phyloP scores from a whole-genome alignment of 2,329 filamentous ascomycete genomes.

The Dothideomycetes sp. region DNA sequence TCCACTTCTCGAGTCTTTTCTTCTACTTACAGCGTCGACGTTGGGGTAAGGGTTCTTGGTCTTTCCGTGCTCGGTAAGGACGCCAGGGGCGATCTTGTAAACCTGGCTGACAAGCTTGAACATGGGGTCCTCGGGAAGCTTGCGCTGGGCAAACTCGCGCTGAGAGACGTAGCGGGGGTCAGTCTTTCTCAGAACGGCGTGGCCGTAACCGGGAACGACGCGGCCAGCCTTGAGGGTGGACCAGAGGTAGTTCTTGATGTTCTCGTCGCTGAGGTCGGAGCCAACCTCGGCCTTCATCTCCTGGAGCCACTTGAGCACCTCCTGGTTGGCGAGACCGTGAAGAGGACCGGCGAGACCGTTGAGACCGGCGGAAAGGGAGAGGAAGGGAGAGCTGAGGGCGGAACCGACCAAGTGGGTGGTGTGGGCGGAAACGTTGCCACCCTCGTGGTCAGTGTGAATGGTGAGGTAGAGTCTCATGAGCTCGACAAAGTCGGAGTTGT shows the following conservation, averaged over 20 bases:
- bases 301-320: conserved; percentile 96
- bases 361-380: conserved; percentile 90
- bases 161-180: conserved; percentile 98
- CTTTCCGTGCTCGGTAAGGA: conserved; percentile 99
- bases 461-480: conserved; percentile 97
- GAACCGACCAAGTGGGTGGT: conserved; percentile 96
- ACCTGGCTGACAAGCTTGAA: conserved; percentile 99
- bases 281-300: conserved; percentile 97
- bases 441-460: conserved; percentile 99
- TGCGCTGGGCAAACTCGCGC: conserved; percentile 89
- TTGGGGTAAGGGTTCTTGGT: conserved; percentile 99
- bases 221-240: conserved; percentile 88
- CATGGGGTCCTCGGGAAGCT: conserved; percentile 95
- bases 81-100: conserved; percentile 98
- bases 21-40: conserved; percentile 68
- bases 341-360: conserved; percentile 97
- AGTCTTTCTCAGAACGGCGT: conserved; percentile 98
- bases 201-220: conserved; percentile 95
- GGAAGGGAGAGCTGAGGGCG: conserved; percentile 93
- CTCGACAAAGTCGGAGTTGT: conserved; percentile 95
- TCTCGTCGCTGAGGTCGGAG: conserved; percentile 89
- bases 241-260: conserved; percentile 98
- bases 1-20: conserved; percentile 1
- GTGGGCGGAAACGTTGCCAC: conserved; percentile 96
- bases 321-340: conserved; percentile 98